Base-by-base conservation (phyloP, 306 rosid genomes). In the Trifolium repens region DNA sequence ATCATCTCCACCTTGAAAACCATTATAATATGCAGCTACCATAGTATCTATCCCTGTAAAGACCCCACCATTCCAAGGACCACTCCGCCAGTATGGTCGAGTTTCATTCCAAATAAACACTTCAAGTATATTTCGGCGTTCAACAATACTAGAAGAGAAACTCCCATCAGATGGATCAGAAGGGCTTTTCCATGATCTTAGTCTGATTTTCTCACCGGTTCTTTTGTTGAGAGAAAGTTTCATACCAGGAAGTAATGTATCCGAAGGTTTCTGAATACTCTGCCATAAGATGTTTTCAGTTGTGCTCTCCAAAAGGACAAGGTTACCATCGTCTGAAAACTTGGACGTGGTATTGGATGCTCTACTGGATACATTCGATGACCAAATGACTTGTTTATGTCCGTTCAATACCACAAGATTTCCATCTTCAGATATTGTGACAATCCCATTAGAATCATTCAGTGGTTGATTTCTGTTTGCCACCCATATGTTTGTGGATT, bases 281-380 rank as follows among this genome's bases (percentile, higher is more conserved):
- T 67, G 67, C 88, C 88, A 87, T 52, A 71, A 0, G 9, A 1
- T 5, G n/a, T 8, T 10, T 34, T 79, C 80, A 1, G 49, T 50
- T 54, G 72, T 5, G 16, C 22, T 13, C 19, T 69, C 82, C 27
- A 37, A 8, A 34, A 84, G 52, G 1, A 84, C 83, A 32, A 84
- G 82, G 16, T 83, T 83, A 1, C 89, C 87, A 0, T 47, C 49
- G 37, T 88, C 89, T 34, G 43, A 60, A 30, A 88, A 75, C n/a
- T 69, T 7, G 70, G 1, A 68, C 68, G 2, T 80, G 2, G 83
- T 37, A 69, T 75, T 81, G 13, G 17, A 7, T 7, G 26, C 26
- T 2, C 57, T 3, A 5, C 24, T 78, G 39, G 84, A 15, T 2
- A 82, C 60, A 17, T 60, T 73, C 3, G 89, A 67, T 52, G 86